Base-by-base conservation (phyloP, 2,329 filamentous ascomycete genomes). In the Xylariales sp. region DNA sequence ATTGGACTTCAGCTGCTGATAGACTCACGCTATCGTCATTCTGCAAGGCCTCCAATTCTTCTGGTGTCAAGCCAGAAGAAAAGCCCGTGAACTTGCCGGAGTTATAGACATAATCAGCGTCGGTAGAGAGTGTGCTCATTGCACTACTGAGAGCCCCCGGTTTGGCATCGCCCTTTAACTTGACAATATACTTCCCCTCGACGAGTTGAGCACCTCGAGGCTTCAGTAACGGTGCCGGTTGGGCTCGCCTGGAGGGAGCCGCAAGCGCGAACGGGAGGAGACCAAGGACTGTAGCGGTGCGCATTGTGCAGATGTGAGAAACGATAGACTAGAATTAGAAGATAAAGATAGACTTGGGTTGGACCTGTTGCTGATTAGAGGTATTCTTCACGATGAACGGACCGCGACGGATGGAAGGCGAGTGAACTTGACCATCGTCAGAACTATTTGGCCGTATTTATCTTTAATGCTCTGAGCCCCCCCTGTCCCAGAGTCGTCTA, bases 111-210 rank as follows among this genome's bases (percentile, higher is more conserved):
- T 59, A 53, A 42, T 53, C 66, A 55, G 52, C 62, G 48, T 59
- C 53, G 27, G 49, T 51, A 22, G 53, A 27, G 42, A 56, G 50
- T 39, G 49, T 29, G 22, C 46, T 45, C 46, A 55, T 49, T 24
- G 57, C 43, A 10, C 65, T 48, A 34, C 61, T 58, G 19, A 67
- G 46, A n/a, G 58, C 51, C 1, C 52, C 46, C 12, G 54, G 45
- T 11, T 48, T 48, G 31, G 63, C 49, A 22, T 58, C 57, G 7
- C 61, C 54, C 52, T 70, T 68, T 15, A 73, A 48, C 24, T 68
- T 72, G 53, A 73, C 54, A 43, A 73, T 72, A 52, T 70, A 72
- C 48, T 63, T 68, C 47, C 59, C 60, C 35, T 62, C 51, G 29
- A 66, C 46, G 27, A 63, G 46, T 25, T 53, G 47, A 29, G 49